Evolutionary conservation across 306 rosid genomes (phyloP).

Genomic region (Argentina anserina): DNA sequence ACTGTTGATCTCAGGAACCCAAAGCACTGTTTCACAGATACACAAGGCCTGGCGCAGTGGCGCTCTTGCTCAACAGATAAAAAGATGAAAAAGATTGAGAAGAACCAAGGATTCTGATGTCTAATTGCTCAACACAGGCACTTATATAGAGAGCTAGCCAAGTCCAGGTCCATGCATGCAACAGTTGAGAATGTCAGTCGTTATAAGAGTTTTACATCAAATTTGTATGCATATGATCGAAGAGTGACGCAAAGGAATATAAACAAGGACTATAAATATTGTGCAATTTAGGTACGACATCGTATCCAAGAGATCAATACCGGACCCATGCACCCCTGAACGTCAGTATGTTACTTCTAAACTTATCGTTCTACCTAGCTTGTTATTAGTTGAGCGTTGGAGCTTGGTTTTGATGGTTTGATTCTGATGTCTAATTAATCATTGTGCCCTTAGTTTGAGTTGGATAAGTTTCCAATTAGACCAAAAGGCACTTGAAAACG

Average conservation of each 20-base stretch:
- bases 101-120: not conserved
- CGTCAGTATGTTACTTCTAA: not conserved
- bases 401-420: not conserved
- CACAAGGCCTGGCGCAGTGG: not conserved
- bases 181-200: too few relatives aligned
- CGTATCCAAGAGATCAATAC: not conserved
- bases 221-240: not conserved
- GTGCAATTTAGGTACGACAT: not conserved
- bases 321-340: constrained; percentile 6
- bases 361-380: not conserved
- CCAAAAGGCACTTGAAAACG: not conserved
- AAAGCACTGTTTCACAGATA: not conserved
- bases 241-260: constrained; percentile 3
- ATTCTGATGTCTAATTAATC: not conserved
- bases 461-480: not conserved
- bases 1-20: not conserved
- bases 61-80: not conserved
- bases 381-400: not conserved
- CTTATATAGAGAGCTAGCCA: constrained; percentile 14
- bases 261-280: not conserved
- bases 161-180: not conserved
- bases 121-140: constrained; percentile 11
- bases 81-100: not conserved
- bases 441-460: not conserved
- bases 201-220: too few relatives aligned